Base-by-base conservation (phyloP, 179 eudicot genomes). In the Monotropa hypopitys region DNA sequence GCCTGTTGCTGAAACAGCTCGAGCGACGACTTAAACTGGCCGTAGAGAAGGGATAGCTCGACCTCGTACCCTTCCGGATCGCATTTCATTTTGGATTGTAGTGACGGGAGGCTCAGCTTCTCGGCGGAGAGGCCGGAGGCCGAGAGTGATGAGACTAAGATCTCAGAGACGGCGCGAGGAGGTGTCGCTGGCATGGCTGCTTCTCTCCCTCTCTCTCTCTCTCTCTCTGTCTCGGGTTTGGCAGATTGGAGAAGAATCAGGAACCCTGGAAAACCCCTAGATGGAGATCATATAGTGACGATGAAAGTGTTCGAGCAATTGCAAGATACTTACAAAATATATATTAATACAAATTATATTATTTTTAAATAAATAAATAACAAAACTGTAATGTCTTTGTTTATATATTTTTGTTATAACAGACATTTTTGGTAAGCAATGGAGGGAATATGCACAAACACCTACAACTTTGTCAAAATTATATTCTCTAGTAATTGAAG, bases 71-170 rank as follows among this genome's bases (percentile, higher is more conserved):
- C 90, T 72, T 90, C 97, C 0, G 97, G 94, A 47, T 94, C 98
- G 79, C 84, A 78, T 76, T 94, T 94, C 98, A 94, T 94, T 71
- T 92, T 94, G 0, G 98, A 91, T 68, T 91, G 97, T 6, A 94
- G 89, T 1, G 81, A 45, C 13, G 90, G 87, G 2, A 94, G 92
- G 81, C 89, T 87, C 12, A 84, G 79, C 75, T 83, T 89, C 66
- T 84, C 92, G 13, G 97, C 68, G 2, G 88, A 57, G 0, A 83
- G 86, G 0, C 96, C 90, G 10, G 94, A 78, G 30, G 98, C 92
- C 12, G 91, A 66, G 18, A 89, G 81, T 35, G 89, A 71, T 2
- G 87, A 90, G 73, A 88, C 74, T 7, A 84, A 62, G 20, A 70
- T 32, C 33, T 79, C 85, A 33, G 86, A 15, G 18, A 38, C 35